Conservation (phyloP, 2,329 filamentous ascomycete genomes). For the Aspergillus eucalypticola region DNA sequence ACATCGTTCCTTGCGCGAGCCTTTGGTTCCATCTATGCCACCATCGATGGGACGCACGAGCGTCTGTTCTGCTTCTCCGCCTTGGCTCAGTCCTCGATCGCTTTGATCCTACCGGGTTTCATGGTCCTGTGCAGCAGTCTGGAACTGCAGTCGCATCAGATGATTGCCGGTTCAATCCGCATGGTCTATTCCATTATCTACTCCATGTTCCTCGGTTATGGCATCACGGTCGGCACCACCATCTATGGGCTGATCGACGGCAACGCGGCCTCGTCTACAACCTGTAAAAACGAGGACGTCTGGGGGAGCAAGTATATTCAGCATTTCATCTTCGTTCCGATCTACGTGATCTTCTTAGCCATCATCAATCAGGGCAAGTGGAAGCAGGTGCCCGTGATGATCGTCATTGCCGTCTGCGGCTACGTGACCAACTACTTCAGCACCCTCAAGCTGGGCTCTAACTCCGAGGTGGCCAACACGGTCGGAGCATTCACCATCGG, state of each 20-base stretch:
- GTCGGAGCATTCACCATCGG: constrained; percentile 75
- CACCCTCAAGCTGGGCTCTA: constrained; percentile 66
- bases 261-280: constrained; percentile 50
- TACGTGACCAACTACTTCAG: constrained; percentile 75
- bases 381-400: constrained; percentile 74
- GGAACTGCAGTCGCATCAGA: constrained; percentile 68
- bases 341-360: constrained; percentile 71
- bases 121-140: constrained; percentile 62
- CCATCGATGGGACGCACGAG: constrained; percentile 15
- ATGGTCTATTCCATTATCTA: constrained; percentile 76
- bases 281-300: constrained; percentile 41
- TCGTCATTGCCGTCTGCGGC: constrained; percentile 69
- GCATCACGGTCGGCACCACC: constrained; percentile 67
- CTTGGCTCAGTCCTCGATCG: constrained; percentile 71
- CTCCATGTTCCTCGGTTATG: constrained; percentile 70
- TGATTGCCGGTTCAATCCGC: constrained; percentile 70
- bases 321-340: constrained; percentile 70
- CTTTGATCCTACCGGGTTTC: constrained; percentile 71
- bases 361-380: constrained; percentile 79
- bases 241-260: constrained; percentile 64
- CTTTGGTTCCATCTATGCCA: constrained; percentile 62
- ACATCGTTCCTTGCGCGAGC: constrained; percentile 68
- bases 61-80: constrained; percentile 69
- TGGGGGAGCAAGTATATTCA: constrained; percentile 42
- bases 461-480: constrained; percentile 73